These are phyloP conservation scores for Ustilago esculenta DNA, from an alignment of 1,284 basidiomycete species.

Conservation along the genomic window DNA sequence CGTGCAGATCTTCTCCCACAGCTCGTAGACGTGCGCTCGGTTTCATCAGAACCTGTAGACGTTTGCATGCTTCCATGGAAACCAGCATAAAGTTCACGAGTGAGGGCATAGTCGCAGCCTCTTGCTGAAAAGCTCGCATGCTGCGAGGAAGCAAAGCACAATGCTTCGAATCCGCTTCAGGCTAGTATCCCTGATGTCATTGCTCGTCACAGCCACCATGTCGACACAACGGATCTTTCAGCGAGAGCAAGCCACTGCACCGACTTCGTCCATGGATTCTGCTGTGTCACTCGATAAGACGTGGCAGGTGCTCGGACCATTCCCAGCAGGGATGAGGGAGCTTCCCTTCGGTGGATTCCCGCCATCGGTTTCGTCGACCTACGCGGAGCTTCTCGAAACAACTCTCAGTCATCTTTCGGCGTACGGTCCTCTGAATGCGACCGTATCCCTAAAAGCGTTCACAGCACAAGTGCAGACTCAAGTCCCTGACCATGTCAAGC, in stretches of 20 bases:
- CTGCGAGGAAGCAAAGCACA: too few relatives aligned
- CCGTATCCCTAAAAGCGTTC: slow-evolving; percentile 1
- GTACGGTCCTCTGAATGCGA: slow-evolving; percentile 27
- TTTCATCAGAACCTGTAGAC: too few relatives aligned
- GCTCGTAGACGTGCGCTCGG: too few relatives aligned
- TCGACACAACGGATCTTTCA: slow-evolving; percentile 30
- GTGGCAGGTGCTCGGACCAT: slow-evolving; percentile 35
- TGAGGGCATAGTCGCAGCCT: too few relatives aligned
- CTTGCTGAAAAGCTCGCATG: too few relatives aligned
- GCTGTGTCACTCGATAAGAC: neutral
- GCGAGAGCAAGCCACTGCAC: neutral
- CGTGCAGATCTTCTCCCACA: neutral
- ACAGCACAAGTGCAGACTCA: slow-evolving; percentile 6
- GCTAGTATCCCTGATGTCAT: slow-evolving; percentile 43
- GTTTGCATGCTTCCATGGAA: too few relatives aligned
- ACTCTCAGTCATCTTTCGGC: slow-evolving; percentile 4
- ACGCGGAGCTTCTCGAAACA: slow-evolving; percentile 9
- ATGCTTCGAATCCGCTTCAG: slow-evolving; percentile 9
- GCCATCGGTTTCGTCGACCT: slow-evolving; percentile 3
- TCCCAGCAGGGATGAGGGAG: slow-evolving; percentile 38
- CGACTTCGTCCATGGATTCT: neutral
- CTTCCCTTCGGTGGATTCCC: slow-evolving; percentile 38
- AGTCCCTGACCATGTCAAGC: neutral
- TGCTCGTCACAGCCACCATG: slow-evolving; percentile 11
- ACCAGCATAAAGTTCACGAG: neutral